These are phyloP conservation scores for Colletotrichum agaves DNA, from an alignment of 2,329 filamentous ascomycete species.

Conservation along the genomic window DNA sequence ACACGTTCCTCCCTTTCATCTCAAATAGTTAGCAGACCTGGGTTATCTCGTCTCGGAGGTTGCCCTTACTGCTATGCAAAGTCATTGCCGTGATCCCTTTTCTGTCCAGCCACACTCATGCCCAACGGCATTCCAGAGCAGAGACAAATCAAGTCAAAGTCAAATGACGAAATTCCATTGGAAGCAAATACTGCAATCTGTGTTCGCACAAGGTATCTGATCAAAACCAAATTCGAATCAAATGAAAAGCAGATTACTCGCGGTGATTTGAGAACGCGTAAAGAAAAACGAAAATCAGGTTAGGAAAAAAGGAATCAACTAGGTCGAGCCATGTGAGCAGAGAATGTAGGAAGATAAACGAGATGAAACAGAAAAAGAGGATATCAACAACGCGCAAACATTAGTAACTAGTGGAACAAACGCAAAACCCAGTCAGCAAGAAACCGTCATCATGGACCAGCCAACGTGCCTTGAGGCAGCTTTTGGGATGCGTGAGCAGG, in stretches of 20 bases:
- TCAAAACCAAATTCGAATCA: conserved; percentile 40
- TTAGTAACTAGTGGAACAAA: conserved; percentile 52
- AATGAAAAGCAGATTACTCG: neutral
- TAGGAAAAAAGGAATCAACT: conserved; percentile 35
- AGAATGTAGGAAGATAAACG: conserved; percentile 39
- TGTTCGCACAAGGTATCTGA: conserved; percentile 72
- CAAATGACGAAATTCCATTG: conserved; percentile 27
- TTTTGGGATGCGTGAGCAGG: conserved; percentile 55
- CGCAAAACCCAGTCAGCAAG: conserved; percentile 46
- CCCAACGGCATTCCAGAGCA: conserved; percentile 21
- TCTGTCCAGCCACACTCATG: conserved; percentile 5
- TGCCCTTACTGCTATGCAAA: neutral
- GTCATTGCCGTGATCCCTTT: neutral
- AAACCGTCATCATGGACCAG: conserved; percentile 61
- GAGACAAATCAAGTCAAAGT: conserved; percentile 20
- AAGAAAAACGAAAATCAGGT: conserved; percentile 36
- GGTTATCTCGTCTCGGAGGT: neutral
- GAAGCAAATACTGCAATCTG: conserved; percentile 46
- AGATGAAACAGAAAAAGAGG: conserved; percentile 36
- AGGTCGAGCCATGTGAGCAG: conserved; percentile 14
- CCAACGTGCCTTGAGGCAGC: conserved; percentile 57
- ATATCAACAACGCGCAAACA: conserved; percentile 37
- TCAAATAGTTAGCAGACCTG: neutral
- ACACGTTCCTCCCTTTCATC: conserved; percentile 3
- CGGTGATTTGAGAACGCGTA: conserved; percentile 20